Evolutionary conservation across 345 rosid genomes (phyloP), one percentile per base, ranked within the genome.

Genomic region (Schrenkiella parvula): DNA sequence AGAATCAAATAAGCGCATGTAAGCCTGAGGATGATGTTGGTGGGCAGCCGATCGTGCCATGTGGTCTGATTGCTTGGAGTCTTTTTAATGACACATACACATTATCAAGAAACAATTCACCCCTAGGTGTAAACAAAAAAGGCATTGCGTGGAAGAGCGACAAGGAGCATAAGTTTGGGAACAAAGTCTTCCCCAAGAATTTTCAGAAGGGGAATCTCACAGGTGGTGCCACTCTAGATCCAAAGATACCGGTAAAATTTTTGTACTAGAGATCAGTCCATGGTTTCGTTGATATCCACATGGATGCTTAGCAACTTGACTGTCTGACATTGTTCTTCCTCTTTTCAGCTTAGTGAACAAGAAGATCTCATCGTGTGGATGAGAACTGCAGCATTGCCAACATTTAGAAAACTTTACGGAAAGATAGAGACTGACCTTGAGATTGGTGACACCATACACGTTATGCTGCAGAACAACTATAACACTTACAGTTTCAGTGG

Each of bases 31-130:
- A 81, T 75, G 11, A 70, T 41, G 67, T 64, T 62, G 79, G 79
- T 42, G 88, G 81, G 71, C 23, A 9, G 10, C 65, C 80, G 19
- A 90, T 90, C 68, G 93, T 90, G 29, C 99, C 99, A 2, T 95
- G 99, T 75, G 99, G 99, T 82, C 91, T 95, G n/a, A 90, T 95
- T 61, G 99, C 99, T 55, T 95, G 99, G 98, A 95, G 99, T 82
- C 83, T 95, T 75, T 95, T 95, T 77, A 95, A 95, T 26, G 98
- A 92, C 80, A 90, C 96, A 3, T 95, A 90, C 66, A 46, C 1
- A 53, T 86, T 95, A 70, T 73, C 89, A 26, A 81, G 64, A 75
- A 84, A 82, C 31, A 83, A 70, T 70, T 3, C 50, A 46, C 56
- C 64, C 14, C 57, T 95, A 71, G 17, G 37, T 3, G 88, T 95